Evolutionary conservation across 2,329 filamentous ascomycete species (phyloP).

Genomic region (Arthrinium puccinioides): DNA sequence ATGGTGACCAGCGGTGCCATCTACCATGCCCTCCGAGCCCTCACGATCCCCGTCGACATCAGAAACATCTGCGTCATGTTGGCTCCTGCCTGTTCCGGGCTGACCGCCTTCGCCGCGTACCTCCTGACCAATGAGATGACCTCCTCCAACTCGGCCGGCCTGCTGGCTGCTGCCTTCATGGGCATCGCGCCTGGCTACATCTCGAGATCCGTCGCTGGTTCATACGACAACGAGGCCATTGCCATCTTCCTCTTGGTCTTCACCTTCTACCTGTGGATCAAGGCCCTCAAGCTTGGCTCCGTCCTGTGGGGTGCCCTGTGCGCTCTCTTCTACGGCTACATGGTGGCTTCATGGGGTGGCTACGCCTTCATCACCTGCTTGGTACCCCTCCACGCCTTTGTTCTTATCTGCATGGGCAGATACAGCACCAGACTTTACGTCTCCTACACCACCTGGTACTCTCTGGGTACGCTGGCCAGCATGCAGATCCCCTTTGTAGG

Average conservation of each 20-base stretch:
- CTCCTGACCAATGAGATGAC: conserved; percentile 97
- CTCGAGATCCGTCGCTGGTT: conserved; percentile 92
- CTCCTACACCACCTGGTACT: conserved; percentile 97
- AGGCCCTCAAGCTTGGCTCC: conserved; percentile 92
- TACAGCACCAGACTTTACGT: conserved; percentile 94
- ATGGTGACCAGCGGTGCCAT: conserved; percentile 99
- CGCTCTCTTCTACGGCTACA: conserved; percentile 97
- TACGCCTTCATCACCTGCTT: conserved; percentile 99
- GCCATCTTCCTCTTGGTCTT: conserved; percentile 98
- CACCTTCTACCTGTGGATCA: conserved; percentile 99
- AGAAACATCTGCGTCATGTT: conserved; percentile 97
- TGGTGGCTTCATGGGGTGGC: conserved; percentile 99
- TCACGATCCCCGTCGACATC: conserved; percentile 93
- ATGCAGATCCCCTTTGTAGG: conserved; percentile 99
- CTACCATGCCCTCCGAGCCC: conserved; percentile 83
- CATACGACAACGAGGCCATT: conserved; percentile 99
- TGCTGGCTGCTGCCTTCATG: conserved; percentile 93
- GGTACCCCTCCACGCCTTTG: conserved; percentile 87
- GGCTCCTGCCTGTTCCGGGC: conserved; percentile 85
- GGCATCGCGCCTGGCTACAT: conserved; percentile 97
- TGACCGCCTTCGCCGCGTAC: conserved; percentile 89
- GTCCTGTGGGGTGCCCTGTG: conserved; percentile 94
- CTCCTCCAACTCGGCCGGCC: conserved; percentile 85
- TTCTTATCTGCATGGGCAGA: conserved; percentile 91
- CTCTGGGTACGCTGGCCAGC: conserved; percentile 87